phyloP scores from a whole-genome alignment of 2,329 filamentous ascomycete genomes.

The Fonsecaea pedrosoi region DNA sequence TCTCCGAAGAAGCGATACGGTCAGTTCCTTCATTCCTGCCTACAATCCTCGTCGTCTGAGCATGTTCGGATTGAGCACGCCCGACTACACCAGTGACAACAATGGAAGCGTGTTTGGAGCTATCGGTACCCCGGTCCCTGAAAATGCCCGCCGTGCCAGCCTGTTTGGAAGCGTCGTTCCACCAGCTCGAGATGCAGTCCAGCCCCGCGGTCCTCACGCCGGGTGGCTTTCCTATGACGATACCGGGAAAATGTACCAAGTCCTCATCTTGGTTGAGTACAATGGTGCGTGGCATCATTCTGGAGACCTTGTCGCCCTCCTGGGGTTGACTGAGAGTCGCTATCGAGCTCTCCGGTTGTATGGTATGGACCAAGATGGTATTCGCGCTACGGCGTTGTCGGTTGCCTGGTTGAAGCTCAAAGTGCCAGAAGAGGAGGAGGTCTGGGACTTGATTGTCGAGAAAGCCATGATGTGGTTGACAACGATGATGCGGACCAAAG shows the following conservation, averaged over 20 bases:
- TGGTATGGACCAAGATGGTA: conserved; percentile 17
- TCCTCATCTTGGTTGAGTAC: conserved; percentile 65
- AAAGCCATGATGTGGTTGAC: conserved; percentile 64
- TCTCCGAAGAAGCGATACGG: no score
- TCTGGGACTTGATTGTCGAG: conserved; percentile 69
- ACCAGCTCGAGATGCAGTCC: not conserved
- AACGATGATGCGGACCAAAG: not conserved
- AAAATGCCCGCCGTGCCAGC: no score
- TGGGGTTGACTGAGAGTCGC: conserved; percentile 30
- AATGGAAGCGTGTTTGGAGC: no score
- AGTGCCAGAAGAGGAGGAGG: conserved; percentile 56
- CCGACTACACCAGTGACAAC: no score
- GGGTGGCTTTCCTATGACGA: no score
- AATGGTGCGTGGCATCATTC: conserved; percentile 60
- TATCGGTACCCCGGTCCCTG: no score
- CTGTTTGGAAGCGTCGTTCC: not conserved
- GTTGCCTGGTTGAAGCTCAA: conserved; percentile 59
- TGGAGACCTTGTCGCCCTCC: conserved; percentile 35
- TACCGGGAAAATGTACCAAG: conserved; percentile 45
- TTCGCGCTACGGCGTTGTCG: conserved; percentile 50
- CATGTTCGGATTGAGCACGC: no score
- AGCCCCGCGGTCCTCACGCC: no score
- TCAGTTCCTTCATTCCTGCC: no score
- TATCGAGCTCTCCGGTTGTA: conserved; percentile 13
- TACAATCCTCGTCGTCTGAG: no score